Conservation (phyloP, 495 filamentous ascomycete species). For the Acidiella bohemica region DNA sequence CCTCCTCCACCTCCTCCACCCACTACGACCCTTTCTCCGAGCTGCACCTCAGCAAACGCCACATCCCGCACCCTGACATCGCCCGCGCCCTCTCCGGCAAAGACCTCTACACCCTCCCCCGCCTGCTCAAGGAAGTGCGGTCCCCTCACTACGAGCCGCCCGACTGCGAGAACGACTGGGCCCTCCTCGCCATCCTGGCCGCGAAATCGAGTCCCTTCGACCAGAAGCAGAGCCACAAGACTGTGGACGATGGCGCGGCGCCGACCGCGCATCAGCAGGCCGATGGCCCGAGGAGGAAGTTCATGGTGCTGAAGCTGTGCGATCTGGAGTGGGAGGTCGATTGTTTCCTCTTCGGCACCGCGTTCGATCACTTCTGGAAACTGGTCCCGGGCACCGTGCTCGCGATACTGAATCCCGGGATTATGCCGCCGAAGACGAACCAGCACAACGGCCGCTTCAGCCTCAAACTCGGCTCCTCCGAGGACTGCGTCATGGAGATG, state of each 20-base stretch:
- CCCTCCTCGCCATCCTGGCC: constrained; percentile 75
- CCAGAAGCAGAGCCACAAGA: constrained; percentile 40
- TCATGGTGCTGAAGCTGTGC: constrained; percentile 79
- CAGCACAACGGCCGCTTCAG: constrained; percentile 59
- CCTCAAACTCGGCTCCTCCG: constrained; percentile 64
- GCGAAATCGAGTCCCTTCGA: constrained; percentile 69
- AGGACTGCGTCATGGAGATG: constrained; percentile 81
- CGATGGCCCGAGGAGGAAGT: constrained; percentile 41
- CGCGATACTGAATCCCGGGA: constrained; percentile 82
- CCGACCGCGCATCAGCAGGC: constrained; percentile 34
- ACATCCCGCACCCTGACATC: constrained; percentile 69
- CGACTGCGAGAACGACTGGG: constrained; percentile 69
- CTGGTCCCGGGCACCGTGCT: constrained; percentile 72
- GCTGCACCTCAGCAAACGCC: constrained; percentile 70
- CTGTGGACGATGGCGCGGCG: constrained; percentile 30
- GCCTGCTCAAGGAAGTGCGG: constrained; percentile 68
- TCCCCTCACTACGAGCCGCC: constrained; percentile 75
- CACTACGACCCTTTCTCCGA: constrained; percentile 72
- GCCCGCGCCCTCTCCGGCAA: constrained; percentile 63
- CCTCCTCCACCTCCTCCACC: constrained; percentile 5
- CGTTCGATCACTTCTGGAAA: constrained; percentile 85
- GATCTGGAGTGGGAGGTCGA: constrained; percentile 87
- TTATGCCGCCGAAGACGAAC: constrained; percentile 69
- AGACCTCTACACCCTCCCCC: constrained; percentile 63
- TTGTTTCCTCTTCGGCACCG: constrained; percentile 80